phyloP scores from a whole-genome alignment of 805 yeast genomes.

The Spencermartinsiella europaea region DNA sequence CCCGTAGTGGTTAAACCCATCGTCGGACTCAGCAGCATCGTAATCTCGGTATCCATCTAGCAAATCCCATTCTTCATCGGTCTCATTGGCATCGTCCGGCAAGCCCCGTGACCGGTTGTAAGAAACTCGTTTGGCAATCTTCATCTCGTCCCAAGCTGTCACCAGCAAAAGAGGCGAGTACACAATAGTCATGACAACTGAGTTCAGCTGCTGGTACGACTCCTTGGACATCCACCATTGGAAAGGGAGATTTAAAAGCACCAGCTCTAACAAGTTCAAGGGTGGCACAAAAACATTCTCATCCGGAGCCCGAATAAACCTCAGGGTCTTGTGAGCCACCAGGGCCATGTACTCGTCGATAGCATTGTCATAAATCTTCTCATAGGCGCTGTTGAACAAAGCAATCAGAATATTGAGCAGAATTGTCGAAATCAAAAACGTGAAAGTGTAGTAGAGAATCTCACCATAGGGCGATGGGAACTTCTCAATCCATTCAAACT shows the following conservation, averaged over 20 bases:
- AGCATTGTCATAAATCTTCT: slow-evolving; percentile 74
- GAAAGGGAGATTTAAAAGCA: slow-evolving; percentile 43
- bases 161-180: slow-evolving; percentile 63
- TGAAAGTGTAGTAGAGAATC: slow-evolving; percentile 69
- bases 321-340: slow-evolving; percentile 75
- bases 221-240: slow-evolving; percentile 33
- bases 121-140: slow-evolving; percentile 60
- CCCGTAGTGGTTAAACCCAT: slow-evolving; percentile 35
- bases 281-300: slow-evolving; percentile 83
- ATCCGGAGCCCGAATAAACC: slow-evolving; percentile 86
- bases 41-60: slow-evolving; percentile 60
- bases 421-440: slow-evolving; percentile 68
- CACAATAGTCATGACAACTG: slow-evolving; percentile 54
- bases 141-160: slow-evolving; percentile 60
- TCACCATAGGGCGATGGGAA: slow-evolving; percentile 85
- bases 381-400: slow-evolving; percentile 77
- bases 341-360: slow-evolving; percentile 80
- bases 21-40: slow-evolving; percentile 34
- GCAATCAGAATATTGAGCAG: slow-evolving; percentile 82
- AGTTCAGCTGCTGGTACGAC: slow-evolving; percentile 42
- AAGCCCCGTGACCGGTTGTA: slow-evolving; percentile 61
- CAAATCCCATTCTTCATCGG: slow-evolving; percentile 76
- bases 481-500: slow-evolving; percentile 60
- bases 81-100: slow-evolving; percentile 75
- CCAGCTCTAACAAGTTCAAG: slow-evolving; percentile 63